These are phyloP conservation scores for Talaromyces sp. DNA, from an alignment of 2,329 filamentous ascomycete genomes.

Conservation along the genomic window DNA sequence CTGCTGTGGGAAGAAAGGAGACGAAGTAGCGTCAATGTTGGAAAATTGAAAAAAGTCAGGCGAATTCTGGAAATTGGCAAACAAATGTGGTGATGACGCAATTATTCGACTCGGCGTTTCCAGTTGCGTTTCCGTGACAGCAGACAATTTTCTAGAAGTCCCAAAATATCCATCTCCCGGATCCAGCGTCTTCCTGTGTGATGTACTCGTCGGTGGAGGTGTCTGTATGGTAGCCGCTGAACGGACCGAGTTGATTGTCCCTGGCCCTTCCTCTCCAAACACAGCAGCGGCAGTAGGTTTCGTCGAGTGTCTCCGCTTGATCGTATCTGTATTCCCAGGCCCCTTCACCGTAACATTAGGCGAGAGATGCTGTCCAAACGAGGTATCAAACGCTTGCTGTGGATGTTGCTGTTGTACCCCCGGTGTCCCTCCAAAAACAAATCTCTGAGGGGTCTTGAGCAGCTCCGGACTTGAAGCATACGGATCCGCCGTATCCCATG, in stretches of 20 bases:
- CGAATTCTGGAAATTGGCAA: constrained; percentile 56
- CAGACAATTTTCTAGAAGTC: constrained; percentile 24
- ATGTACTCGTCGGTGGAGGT: constrained; percentile 60
- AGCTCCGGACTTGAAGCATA: constrained; percentile 50
- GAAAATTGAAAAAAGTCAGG: constrained; percentile 57
- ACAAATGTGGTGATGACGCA: constrained; percentile 49
- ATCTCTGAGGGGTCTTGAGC: constrained; percentile 43
- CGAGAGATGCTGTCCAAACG: constrained; percentile 18
- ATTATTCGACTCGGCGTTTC: constrained; percentile 48
- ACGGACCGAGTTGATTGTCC: constrained; percentile 38
- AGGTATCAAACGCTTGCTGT: constrained; percentile 17
- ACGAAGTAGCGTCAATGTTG: constrained; percentile 54
- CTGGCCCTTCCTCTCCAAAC: constrained; percentile 33
- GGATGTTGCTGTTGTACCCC: constrained; percentile 22
- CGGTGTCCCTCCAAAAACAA: constrained; percentile 35
- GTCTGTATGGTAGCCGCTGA: constrained; percentile 58
- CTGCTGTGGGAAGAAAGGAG: constrained; percentile 58
- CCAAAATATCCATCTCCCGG: constrained; percentile 24
- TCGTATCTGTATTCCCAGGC: constrained; percentile 33
- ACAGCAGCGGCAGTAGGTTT: constrained; percentile 30
- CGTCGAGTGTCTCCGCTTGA: constrained; percentile 32
- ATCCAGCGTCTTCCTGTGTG: constrained; percentile 47
- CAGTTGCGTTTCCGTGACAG: constrained; percentile 35
- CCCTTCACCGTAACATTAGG: constrained; percentile 25
- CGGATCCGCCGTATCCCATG: constrained; percentile 48